A percentile compares a stretch with the other conserved stretches of the same genome.
These are phyloP conservation scores for Chalciporus chontae DNA, from an alignment of 768 basidiomycete species.

Conservation along the genomic window DNA sequence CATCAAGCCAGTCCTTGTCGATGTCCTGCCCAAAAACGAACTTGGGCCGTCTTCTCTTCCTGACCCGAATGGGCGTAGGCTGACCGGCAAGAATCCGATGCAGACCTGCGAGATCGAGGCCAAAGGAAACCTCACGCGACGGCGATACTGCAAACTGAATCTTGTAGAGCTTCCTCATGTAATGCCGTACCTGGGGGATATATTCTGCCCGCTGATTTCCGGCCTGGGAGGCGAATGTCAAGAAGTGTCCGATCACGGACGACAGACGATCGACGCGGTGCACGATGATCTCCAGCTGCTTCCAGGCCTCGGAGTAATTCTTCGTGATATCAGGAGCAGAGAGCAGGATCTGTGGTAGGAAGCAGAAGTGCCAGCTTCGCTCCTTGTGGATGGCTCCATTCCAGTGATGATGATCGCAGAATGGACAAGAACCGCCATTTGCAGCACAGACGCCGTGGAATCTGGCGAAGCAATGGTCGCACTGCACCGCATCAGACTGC, in stretches of 20 bases:
- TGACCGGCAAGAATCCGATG: conserved; percentile 77
- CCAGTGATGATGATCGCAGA: conserved; percentile 91
- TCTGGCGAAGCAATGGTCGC: conserved; percentile 83
- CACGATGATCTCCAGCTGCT: conserved; percentile 74
- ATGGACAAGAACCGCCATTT: conserved; percentile 88
- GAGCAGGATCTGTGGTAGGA: conserved; percentile 64
- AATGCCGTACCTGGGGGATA: conserved; percentile 81
- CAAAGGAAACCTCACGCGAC: conserved; percentile 76
- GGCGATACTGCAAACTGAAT: conserved; percentile 88
- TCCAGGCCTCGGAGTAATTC: conserved; percentile 78
- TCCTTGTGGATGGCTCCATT: conserved; percentile 81
- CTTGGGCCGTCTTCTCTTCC: conserved; percentile 56
- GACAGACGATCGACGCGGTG: conserved; percentile 76
- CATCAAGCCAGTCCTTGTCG: conserved; percentile 69
- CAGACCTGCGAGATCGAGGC: conserved; percentile 76
- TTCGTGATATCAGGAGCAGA: conserved; percentile 77
- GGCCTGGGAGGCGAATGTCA: conserved; percentile 65
- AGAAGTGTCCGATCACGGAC: conserved; percentile 73
- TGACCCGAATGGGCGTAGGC: conserved; percentile 45
- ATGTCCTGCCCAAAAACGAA: conserved; percentile 77
- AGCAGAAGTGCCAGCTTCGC: conserved; percentile 81
- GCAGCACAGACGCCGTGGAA: conserved; percentile 85
- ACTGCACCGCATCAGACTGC: conserved; percentile 82
- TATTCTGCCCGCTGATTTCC: conserved; percentile 73
- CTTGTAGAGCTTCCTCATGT: conserved; percentile 86